These are phyloP conservation scores for Micractinium sp. DNA, from an alignment of 139 green algal species.

Conservation along the genomic window DNA sequence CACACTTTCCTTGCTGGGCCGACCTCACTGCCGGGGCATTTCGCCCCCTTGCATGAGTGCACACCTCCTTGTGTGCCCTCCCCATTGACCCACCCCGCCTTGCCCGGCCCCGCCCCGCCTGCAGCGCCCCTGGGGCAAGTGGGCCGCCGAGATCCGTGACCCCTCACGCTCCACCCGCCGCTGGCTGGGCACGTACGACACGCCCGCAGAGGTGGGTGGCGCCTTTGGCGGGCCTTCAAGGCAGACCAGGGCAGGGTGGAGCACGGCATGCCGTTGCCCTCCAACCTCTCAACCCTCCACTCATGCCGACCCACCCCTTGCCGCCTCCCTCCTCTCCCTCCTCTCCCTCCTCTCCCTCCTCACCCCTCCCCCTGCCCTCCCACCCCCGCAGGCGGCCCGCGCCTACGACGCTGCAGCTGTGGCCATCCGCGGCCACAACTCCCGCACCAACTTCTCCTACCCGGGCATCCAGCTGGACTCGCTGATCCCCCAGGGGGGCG, in stretches of 20 bases:
- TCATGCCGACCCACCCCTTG: background rate
- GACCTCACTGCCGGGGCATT: too few species aligned
- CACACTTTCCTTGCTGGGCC: too few species aligned
- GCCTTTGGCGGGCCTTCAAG: background rate
- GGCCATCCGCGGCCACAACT: slow-evolving; percentile 69
- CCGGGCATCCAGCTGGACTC: slow-evolving; percentile 39
- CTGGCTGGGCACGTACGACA: slow-evolving; percentile 83
- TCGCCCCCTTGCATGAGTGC: too few species aligned
- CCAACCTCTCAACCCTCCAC: background rate
- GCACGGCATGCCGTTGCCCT: background rate
- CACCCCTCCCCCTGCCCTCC: background rate
- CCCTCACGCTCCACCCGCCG: slow-evolving; percentile 63
- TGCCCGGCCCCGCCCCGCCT: background rate
- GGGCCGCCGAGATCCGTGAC: slow-evolving; percentile 85
- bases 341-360: background rate
- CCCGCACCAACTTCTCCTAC: slow-evolving; percentile 83
- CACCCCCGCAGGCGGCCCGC: slow-evolving; percentile 65
- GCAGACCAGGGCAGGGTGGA: background rate
- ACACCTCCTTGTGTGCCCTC: too few species aligned
- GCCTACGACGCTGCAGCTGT: slow-evolving; percentile 85
- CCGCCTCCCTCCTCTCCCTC: background rate
- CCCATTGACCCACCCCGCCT: background rate
- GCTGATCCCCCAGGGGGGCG: background rate
- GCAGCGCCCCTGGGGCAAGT: slow-evolving; percentile 83
- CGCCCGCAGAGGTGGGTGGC: slow-evolving; percentile 44